Base-by-base conservation (phyloP, 2,329 filamentous ascomycete genomes). In the Hymenotorrendiella dingleyae region DNA sequence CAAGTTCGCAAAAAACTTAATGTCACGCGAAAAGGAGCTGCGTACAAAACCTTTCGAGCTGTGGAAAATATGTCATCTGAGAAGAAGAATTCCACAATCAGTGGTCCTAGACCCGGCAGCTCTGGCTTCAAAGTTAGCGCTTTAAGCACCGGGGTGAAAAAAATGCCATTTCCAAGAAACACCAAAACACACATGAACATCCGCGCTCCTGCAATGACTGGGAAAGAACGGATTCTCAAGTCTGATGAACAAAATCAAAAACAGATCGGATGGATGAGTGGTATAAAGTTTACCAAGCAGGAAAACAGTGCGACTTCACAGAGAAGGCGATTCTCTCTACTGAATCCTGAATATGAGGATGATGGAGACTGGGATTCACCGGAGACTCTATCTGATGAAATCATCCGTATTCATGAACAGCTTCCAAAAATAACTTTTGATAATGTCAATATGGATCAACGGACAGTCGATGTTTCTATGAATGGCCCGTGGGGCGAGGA, bases 41-140 rank as follows among this genome's bases (percentile, higher is more conserved):
- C 74, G 2, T 96, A 96, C 68, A 86, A 84, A 61, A 91, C 86
- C 0, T 96, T 91, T 57, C 80, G 86, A 34, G 80, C 88, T 29
- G 72, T 84, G 16, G 82, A 84, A 41, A 76, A 78, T 43, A 68
- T 67, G 36, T 62, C 70, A 28, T 71, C 72, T 19, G 79, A 84
- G 44, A 78, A 78, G 47, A 74, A 74, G 53, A 66, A 66, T 29
- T 70, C 75, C 2, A 82, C 77, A 0, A 82, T 82, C 72, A 82
- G 74, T 47, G 77, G 79, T 48, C 68, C 74, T 32, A 71, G 73
- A 23, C 70, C 74, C 1, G 64, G 63, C 22, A 70, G 64, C 37
- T 64, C 67, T 14, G 65, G 64, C 6, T 55, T 61, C 8, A 58
- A 61, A 40, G 49, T 58, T 9, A 61, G 55, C 48, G 49, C 55